Evolutionary conservation across 495 filamentous ascomycete species (phyloP).

Genomic region (Penicillium paradoxum): DNA sequence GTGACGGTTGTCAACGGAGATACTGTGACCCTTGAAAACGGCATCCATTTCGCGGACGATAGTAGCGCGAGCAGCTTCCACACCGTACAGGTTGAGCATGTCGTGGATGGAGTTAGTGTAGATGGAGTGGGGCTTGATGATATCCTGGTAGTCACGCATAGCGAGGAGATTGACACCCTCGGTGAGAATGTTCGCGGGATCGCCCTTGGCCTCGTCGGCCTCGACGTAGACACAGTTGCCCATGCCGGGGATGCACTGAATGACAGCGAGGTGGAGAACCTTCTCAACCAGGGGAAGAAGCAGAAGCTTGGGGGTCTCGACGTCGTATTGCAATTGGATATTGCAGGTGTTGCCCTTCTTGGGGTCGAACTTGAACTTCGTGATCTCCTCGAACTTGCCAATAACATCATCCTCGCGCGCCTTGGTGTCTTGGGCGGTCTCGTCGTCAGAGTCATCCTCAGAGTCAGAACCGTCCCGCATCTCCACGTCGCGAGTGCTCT

Average conservation of each 20-base stretch:
- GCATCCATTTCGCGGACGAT: conserved; percentile 83
- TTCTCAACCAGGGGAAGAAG: conserved; percentile 85
- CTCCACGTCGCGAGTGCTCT: conserved; percentile 20
- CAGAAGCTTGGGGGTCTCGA: conserved; percentile 79
- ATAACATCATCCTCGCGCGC: conserved; percentile 63
- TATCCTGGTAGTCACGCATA: conserved; percentile 80
- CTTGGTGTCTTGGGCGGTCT: conserved; percentile 37
- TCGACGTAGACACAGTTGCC: conserved; percentile 65
- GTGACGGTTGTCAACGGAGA: conserved; percentile 87
- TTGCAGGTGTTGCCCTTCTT: conserved; percentile 66
- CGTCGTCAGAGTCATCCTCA: conserved; percentile 33
- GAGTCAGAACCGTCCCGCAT: conserved; percentile 33
- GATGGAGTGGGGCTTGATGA: conserved; percentile 80
- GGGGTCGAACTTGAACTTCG: conserved; percentile 76
- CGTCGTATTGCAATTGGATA: conserved; percentile 78
- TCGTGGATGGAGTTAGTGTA: conserved; percentile 89
- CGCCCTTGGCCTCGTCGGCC: conserved; percentile 54
- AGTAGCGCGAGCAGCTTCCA: conserved; percentile 81
- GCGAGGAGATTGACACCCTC: conserved; percentile 83
- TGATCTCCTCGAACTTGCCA: conserved; percentile 58
- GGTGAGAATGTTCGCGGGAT: conserved; percentile 60
- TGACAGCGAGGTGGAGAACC: conserved; percentile 67
- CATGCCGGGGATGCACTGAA: conserved; percentile 79
- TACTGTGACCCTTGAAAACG: conserved; percentile 89
- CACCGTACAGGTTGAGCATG: conserved; percentile 80